These are phyloP conservation scores for Phytophthora cryptogea DNA, from an alignment of 352 stramenopile genomes.

Conservation along the genomic window DNA sequence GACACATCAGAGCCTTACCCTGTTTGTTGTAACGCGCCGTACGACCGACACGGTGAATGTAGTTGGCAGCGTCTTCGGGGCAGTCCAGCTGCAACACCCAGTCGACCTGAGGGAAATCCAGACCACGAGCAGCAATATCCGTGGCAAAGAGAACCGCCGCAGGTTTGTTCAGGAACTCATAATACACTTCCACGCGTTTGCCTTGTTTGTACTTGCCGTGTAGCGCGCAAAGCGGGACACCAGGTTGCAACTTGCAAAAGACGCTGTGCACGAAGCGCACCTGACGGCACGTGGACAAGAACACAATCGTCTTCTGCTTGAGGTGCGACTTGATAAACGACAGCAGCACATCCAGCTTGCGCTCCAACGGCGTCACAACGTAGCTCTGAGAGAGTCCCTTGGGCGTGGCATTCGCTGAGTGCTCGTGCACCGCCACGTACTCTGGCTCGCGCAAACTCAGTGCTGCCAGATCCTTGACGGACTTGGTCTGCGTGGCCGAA, in stretches of 20 bases:
- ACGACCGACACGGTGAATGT: slow-evolving; percentile 98
- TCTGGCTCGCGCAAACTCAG: slow-evolving; percentile 95
- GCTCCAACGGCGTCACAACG: slow-evolving; percentile 93
- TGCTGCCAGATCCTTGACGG: slow-evolving; percentile 95
- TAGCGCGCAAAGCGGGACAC: slow-evolving; percentile 95
- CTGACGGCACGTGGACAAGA: slow-evolving; percentile 97
- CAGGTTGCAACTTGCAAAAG: slow-evolving; percentile 97
- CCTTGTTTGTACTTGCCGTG: slow-evolving; percentile 99
- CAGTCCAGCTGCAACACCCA: slow-evolving; percentile 99
- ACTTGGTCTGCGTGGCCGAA: slow-evolving; percentile 97
- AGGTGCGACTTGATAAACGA: slow-evolving; percentile 99
- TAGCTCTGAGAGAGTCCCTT: slow-evolving; percentile 94
- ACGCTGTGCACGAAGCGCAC: slow-evolving; percentile 95
- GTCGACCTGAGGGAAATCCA: slow-evolving; percentile 99
- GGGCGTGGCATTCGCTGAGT: slow-evolving; percentile 90
- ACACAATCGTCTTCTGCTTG: slow-evolving; percentile 98
- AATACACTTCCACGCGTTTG: slow-evolving; percentile 98
- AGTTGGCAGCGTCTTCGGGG: slow-evolving; percentile 97
- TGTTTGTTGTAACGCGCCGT: slow-evolving; percentile 96
- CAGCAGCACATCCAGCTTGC: slow-evolving; percentile 98
- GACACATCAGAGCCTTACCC: slow-evolving; percentile 92
- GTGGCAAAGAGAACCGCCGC: slow-evolving; percentile 97
- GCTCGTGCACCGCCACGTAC: slow-evolving; percentile 97
- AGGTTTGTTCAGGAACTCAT: slow-evolving; percentile 96
- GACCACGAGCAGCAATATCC: slow-evolving; percentile 96